Evolutionary conservation across 2,329 filamentous ascomycete species (phyloP), one percentile per base, ranked within the genome.

Genomic region (Venturia pyrina): DNA sequence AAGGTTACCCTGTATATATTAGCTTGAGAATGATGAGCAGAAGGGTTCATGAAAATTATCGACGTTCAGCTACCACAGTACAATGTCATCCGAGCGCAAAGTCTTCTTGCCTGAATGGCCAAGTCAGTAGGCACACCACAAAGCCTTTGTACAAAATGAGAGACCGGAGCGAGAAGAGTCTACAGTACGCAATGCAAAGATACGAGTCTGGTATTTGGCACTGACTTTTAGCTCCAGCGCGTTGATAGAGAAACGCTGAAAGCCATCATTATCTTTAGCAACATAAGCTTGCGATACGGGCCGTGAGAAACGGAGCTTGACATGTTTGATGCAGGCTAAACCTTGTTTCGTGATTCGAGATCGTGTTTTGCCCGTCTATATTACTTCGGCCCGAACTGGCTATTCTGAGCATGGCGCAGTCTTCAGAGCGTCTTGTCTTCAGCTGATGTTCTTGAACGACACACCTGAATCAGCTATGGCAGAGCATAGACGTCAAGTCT

Each of bases 381-480:
- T 57, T 7, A 34, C 15, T 28, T 34, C 50, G 50, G 50, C 24
- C 50, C 50, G 50, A 57, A 17, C n/a, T 57, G 24, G 24, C 19
- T 59, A 59, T 59, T 37, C 53, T 59, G 53, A 53, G 48, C 48
- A 53, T 53, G 48, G 48, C 48, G 48, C 48, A 53, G 21, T 53
- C 21, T 28, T 17, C n/a, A 21, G 46, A 7, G 46, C 46, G n/a
- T 50, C 46, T 1, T 11, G 3, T 11, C n/a, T 50, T 24, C 28
- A 28, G 28, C 28, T 28, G 28, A 28, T 28, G 28, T 28, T 28
- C 28, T 28, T 28, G 28, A 6, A 40, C 37, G 11, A 11, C 37
- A 6, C 11, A 8, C 37, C 37, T 40, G 37, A 40, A 40, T 40
- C 37, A 7, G 3, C 37, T 1, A 7, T 11, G 11, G 37, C 37